A percentile compares a stretch with the other conserved stretches of the same genome.
Evolutionary conservation across 2,329 filamentous ascomycete species (phyloP).

Genomic region (Aspergillus udagawae): DNA sequence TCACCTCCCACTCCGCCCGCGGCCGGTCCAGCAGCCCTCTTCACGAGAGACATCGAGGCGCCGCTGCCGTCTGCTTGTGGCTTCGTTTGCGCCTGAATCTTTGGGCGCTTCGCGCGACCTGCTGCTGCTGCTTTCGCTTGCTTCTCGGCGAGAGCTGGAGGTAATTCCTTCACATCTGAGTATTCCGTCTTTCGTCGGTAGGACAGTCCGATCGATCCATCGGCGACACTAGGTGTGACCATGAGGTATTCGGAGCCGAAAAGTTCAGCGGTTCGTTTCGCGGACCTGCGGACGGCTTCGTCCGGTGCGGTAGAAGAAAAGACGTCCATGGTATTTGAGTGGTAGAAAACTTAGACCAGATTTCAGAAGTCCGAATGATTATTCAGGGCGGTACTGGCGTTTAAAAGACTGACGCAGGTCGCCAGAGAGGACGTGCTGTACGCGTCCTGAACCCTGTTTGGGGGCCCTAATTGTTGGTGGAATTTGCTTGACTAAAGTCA

Average conservation of each 20-base stretch:
- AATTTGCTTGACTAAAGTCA: neutral
- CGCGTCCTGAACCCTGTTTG: constrained; percentile 13
- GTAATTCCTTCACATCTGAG: constrained; percentile 69
- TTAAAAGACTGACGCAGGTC: neutral
- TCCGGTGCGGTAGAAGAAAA: constrained; percentile 27
- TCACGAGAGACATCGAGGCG: constrained; percentile 55
- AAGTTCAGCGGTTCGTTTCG: constrained; percentile 45
- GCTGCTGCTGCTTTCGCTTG: constrained; percentile 63
- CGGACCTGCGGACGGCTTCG: constrained; percentile 38
- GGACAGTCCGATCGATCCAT: constrained; percentile 41
- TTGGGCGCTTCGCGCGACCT: constrained; percentile 61
- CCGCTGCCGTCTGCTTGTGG: constrained; percentile 49
- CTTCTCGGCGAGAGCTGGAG: constrained; percentile 72
- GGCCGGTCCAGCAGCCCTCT: constrained; percentile 29
- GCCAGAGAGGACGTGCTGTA: constrained; percentile 9
- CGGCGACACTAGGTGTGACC: constrained; percentile 40
- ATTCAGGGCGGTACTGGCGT: neutral
- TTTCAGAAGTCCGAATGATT: neutral
- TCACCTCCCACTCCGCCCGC: constrained; percentile 32
- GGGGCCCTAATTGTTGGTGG: neutral
- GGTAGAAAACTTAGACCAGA: neutral
- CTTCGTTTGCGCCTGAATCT: constrained; percentile 45
- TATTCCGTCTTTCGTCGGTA: constrained; percentile 62
- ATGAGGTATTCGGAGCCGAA: constrained; percentile 47
- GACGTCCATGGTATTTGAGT: constrained; percentile 27